Percentiles rank a stretch among this genome's conserved stretches.
phyloP scores from a whole-genome alignment of 495 filamentous ascomycete species.

The Aspergillus bridgeri region DNA sequence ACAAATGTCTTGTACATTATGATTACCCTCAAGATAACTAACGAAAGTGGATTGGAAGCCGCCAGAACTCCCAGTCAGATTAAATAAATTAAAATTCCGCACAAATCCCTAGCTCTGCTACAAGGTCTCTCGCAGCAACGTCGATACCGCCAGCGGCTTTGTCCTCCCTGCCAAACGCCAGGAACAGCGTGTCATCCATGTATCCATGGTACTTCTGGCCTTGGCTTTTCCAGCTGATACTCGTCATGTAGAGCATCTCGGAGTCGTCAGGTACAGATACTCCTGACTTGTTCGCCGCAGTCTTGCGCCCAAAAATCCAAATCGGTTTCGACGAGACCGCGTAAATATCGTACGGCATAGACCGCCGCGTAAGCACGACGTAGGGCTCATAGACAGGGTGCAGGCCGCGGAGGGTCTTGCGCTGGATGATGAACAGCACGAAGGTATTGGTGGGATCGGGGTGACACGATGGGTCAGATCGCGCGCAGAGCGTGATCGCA shows the following conservation, averaged over 20 bases:
- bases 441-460: slow-evolving; percentile 44
- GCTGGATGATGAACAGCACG: slow-evolving; percentile 49
- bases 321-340: slow-evolving; percentile 47
- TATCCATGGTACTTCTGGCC: slow-evolving; percentile 47
- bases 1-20: no score
- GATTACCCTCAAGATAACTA: no score
- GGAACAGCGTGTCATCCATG: slow-evolving; percentile 46
- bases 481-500: slow-evolving; percentile 47
- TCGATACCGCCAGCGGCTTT: slow-evolving; percentile 39
- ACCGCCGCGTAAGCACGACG: slow-evolving; percentile 43
- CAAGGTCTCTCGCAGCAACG: slow-evolving; percentile 43
- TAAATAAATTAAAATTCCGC: background rate
- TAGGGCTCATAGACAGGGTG: slow-evolving; percentile 54
- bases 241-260: slow-evolving; percentile 51
- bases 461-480: slow-evolving; percentile 40
- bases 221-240: slow-evolving; percentile 47
- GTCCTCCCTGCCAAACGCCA: slow-evolving; percentile 52
- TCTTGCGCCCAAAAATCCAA: slow-evolving; percentile 47
- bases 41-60: no score
- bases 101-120: slow-evolving; percentile 35
- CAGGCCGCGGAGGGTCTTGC: slow-evolving; percentile 43
- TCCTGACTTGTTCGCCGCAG: background rate
- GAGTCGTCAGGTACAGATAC: slow-evolving; percentile 13
- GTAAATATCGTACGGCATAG: slow-evolving; percentile 45
- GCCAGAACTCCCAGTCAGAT: no score